These are phyloP conservation scores for Uromyces viciae-fabae DNA, from an alignment of 1,284 basidiomycete genomes.

Conservation along the genomic window DNA sequence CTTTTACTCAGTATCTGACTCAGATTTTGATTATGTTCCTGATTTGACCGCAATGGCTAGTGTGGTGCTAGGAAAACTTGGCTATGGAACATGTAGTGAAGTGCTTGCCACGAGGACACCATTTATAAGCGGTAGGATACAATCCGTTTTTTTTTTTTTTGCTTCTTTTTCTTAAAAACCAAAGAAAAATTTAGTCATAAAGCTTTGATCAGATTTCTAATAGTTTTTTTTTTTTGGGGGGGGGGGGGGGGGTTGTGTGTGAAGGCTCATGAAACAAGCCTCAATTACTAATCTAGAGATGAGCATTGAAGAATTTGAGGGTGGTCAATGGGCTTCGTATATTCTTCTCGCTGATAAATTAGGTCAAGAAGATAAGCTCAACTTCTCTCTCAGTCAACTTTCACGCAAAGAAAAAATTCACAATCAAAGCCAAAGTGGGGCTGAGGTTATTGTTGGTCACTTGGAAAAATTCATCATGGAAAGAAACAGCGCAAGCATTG, in stretches of 20 bases:
- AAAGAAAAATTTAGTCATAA: too few species aligned
- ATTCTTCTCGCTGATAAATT: constrained; percentile 62
- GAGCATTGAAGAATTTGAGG: constrained; percentile 64
- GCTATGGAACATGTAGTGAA: constrained; percentile 53
- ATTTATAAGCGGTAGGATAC: constrained; percentile 48
- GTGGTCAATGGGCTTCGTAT: constrained; percentile 65
- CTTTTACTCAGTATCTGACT: constrained; percentile 53
- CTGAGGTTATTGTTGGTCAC: too few species aligned
- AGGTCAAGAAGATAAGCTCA: constrained; percentile 55
- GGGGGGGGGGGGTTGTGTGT: constrained; percentile 67
- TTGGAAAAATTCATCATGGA: too few species aligned
- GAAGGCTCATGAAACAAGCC: constrained; percentile 62
- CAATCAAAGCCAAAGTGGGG: too few species aligned
- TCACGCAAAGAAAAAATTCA: too few species aligned
- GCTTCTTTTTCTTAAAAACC: not conserved
- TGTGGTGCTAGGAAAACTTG: constrained; percentile 70
- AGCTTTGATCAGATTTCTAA: not conserved
- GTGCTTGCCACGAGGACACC: constrained; percentile 50
- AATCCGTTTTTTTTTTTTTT: not conserved
- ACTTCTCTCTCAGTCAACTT: too few species aligned
- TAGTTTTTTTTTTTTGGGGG: not conserved
- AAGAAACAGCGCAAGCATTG: too few species aligned
- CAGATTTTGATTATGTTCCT: constrained; percentile 76
- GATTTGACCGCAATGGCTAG: constrained; percentile 69
- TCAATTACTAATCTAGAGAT: constrained; percentile 66